Base-by-base conservation (phyloP, 148 eudicot genomes). In the Dianthus caryophyllus region DNA sequence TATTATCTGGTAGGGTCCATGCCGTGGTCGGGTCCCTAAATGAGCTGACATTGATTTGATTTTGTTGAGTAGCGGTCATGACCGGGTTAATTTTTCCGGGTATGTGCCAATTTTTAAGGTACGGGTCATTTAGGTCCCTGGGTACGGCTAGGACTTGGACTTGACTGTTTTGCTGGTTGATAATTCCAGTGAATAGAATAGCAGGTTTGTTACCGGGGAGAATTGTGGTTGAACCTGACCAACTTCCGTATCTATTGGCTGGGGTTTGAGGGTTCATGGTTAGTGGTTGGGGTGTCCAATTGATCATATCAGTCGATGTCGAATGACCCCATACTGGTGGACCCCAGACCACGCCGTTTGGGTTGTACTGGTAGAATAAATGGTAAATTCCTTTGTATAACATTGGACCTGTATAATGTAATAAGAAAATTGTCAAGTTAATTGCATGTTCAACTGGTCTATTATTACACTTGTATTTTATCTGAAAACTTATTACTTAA, bases 311-410 rank as follows among this genome's bases (percentile, higher is more conserved):
- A 0, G n/a, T 55, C 1, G 97, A 90, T 29, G 81, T 77, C 6
- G 97, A 84, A 64, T 90, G 95, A 9, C 78, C 97, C 96, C 97
- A 91, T 7, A 77, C 80, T 2, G 82, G 84, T 57, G 80, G 80
- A 2, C 88, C 88, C 84, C 88, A 84, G 0, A 39, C 64, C 27
- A 79, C 68, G 7, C 78, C 96, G 0, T 65, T 33, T 0, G 96
- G 92, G 57, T 88, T 86, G 82, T 83, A 88, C 56, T 91, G 96
- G 60, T 91, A 91, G 74, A 88, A 91, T 11, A 91, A 33, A 61
- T 91, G 97, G 48, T 88, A 88, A 11, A 88, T 41, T 51, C 97
- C 95, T 56, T 84, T 88, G 70, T 84, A 81, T 18, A 75, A 1
- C 89, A 91, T 73, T 7, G 97, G 97, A 3, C 88, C 95, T 91